Conservation (phyloP, 768 basidiomycete genomes). For the Rhizopogon vinicolor region DNA sequence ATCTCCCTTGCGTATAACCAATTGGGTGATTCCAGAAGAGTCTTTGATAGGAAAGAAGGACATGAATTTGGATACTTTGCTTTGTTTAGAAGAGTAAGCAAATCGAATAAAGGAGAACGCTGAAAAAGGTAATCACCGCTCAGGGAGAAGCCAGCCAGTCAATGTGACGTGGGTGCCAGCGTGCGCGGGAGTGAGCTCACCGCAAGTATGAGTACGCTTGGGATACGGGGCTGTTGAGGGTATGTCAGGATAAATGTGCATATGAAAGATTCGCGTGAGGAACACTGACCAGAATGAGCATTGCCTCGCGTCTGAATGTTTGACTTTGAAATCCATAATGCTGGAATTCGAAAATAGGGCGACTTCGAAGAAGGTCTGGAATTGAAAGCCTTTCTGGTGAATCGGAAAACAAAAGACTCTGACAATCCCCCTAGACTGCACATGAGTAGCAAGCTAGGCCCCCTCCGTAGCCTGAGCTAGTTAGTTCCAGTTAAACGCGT, state of each 20-base stretch:
- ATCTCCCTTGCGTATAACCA: slow-evolving; percentile 50
- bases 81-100: slow-evolving; percentile 38
- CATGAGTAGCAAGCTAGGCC: not conserved
- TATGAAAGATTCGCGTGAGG: slow-evolving; percentile 3
- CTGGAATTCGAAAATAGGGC: slow-evolving; percentile 8
- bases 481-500: not conserved
- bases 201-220: slow-evolving; percentile 59
- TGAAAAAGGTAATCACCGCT: slow-evolving; percentile 53
- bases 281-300: slow-evolving; percentile 10
- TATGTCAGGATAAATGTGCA: not conserved
- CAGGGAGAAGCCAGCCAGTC: slow-evolving; percentile 78
- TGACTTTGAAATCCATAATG: slow-evolving; percentile 5
- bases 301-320: slow-evolving; percentile 1
- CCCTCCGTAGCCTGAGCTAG: not conserved
- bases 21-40: slow-evolving; percentile 71
- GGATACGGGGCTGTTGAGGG: slow-evolving; percentile 49
- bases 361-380: slow-evolving; percentile 1
- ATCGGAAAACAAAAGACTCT: not conserved
- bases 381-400: not conserved
- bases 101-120: slow-evolving; percentile 23
- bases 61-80: slow-evolving; percentile 61
- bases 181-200: slow-evolving; percentile 46
- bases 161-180: slow-evolving; percentile 62
- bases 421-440: not conserved
- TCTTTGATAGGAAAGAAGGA: slow-evolving; percentile 89